Evolutionary conservation across 2,329 filamentous ascomycete species (phyloP).

Genomic region (Decorospora gaudefroyi): DNA sequence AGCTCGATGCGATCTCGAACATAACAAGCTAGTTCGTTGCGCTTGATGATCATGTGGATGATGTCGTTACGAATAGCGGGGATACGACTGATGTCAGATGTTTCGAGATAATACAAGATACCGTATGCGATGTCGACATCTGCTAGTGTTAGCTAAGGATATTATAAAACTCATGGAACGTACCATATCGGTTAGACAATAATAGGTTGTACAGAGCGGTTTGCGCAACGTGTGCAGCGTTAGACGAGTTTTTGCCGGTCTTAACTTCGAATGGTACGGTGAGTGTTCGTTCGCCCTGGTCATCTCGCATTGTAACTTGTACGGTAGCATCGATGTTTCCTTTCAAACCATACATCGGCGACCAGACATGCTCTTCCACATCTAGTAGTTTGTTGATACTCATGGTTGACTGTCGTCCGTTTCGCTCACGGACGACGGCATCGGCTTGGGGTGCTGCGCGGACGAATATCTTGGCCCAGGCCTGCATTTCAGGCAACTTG

Average conservation of each 20-base stretch:
- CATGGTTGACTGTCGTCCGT: constrained; percentile 75
- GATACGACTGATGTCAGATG: constrained; percentile 81
- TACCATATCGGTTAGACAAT: constrained; percentile 85
- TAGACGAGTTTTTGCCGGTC: constrained; percentile 80
- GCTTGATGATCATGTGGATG: constrained; percentile 94
- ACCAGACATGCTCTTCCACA: constrained; percentile 98
- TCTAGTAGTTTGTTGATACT: constrained; percentile 92
- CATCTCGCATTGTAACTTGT: constrained; percentile 79
- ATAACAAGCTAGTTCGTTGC: constrained; percentile 85
- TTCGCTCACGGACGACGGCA: constrained; percentile 77
- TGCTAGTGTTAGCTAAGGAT: constrained; percentile 34
- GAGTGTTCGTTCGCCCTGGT: constrained; percentile 66
- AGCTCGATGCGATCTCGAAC: constrained; percentile 81
- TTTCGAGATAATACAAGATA: constrained; percentile 93
- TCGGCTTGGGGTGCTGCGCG: constrained; percentile 69
- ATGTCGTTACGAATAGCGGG: constrained; percentile 85
- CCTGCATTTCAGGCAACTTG: constrained; percentile 79
- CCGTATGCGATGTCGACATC: constrained; percentile 90
- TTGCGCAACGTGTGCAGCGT: constrained; percentile 83
- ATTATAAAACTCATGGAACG: constrained; percentile 18
- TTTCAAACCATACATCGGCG: constrained; percentile 94
- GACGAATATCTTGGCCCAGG: constrained; percentile 84
- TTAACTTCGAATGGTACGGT: constrained; percentile 96
- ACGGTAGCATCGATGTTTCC: constrained; percentile 98
- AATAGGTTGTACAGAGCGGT: constrained; percentile 93